Conservation (phyloP, 2,329 filamentous ascomycete species). For the Neonectria magnoliae region DNA sequence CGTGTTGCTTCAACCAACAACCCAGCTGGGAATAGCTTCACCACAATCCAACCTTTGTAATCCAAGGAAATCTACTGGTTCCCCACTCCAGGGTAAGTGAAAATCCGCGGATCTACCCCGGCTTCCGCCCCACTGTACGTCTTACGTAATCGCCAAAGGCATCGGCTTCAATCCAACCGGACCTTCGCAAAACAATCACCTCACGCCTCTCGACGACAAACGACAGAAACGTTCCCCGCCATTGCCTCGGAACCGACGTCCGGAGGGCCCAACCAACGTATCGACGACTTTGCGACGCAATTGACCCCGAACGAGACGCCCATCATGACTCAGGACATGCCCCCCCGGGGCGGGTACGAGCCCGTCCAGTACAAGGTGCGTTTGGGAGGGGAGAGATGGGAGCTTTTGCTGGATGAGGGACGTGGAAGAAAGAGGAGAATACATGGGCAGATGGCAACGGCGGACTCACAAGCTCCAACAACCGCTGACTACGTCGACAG, state of each 20-base stretch:
- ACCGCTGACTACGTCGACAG: constrained; percentile 55
- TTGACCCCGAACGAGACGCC: constrained; percentile 38
- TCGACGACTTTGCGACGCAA: constrained; percentile 24
- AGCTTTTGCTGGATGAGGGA: background rate
- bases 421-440: background rate
- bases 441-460: background rate
- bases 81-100: constrained; percentile 13
- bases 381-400: constrained; percentile 27
- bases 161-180: constrained; percentile 17
- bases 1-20: background rate
- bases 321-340: constrained; percentile 97
- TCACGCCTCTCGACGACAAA: constrained; percentile 31
- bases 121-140: constrained; percentile 5
- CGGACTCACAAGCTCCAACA: background rate
- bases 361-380: constrained; percentile 96
- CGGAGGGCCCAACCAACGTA: constrained; percentile 17
- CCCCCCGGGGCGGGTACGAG: constrained; percentile 92
- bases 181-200: constrained; percentile 42
- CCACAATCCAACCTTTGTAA: constrained; percentile 22
- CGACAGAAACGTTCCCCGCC: constrained; percentile 16
- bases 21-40: constrained; percentile 29
- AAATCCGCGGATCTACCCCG: constrained; percentile 15
- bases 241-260: constrained; percentile 20
- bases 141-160: constrained; percentile 40
- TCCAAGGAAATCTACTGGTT: constrained; percentile 31